Conservation (phyloP, 1,139 yeast species). For the Lipomyces yarrowii region DNA sequence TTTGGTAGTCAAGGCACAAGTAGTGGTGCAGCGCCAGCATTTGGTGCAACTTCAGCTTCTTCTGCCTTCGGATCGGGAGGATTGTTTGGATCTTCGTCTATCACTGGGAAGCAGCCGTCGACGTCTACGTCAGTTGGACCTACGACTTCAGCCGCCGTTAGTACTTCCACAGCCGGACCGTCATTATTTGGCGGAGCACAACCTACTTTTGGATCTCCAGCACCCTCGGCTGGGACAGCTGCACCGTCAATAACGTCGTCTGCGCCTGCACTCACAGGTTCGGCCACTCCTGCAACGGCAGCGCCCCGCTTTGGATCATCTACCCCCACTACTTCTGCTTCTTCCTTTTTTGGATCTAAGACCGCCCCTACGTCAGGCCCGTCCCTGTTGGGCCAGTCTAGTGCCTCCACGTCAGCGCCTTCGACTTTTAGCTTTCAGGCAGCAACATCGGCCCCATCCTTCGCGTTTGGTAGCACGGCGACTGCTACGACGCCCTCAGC, state of each 20-base stretch:
- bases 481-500: background rate
- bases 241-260: background rate
- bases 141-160: background rate
- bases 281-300: conserved; percentile 6
- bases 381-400: conserved; percentile 20
- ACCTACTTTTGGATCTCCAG: background rate
- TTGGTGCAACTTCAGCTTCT: conserved; percentile 19
- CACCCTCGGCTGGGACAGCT: background rate
- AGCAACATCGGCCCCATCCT: background rate
- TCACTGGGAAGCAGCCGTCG: background rate
- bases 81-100: background rate
- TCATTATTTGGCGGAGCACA: background rate
- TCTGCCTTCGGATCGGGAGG: conserved; percentile 5
- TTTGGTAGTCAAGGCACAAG: background rate
- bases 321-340: background rate
- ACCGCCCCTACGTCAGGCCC: background rate
- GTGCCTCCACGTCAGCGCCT: conserved; percentile 23
- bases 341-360: background rate
- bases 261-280: background rate
- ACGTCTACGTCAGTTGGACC: background rate
- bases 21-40: conserved; percentile 6
- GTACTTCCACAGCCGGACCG: background rate
- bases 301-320: conserved; percentile 1
- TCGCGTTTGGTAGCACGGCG: background rate
- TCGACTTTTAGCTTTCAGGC: conserved; percentile 1